Percentiles rank a stretch among this genome's conserved stretches.
These are phyloP conservation scores for Vitis hybrid DNA, from an alignment of 177 flowering plant species.

Conservation along the genomic window DNA sequence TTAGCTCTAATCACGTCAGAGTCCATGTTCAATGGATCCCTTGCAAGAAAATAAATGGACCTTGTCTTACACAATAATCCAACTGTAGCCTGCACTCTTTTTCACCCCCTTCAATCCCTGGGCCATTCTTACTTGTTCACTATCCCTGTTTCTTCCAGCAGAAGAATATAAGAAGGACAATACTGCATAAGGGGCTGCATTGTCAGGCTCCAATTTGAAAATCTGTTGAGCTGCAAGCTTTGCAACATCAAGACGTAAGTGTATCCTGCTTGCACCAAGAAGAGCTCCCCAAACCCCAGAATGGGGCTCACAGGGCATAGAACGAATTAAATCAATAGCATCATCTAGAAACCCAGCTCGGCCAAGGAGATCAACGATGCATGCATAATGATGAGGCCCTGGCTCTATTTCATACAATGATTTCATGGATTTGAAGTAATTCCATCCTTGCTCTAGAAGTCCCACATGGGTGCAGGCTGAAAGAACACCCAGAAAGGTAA, in stretches of 20 bases:
- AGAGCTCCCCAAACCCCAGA: conserved; percentile 78
- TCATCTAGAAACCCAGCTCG: conserved; percentile 63
- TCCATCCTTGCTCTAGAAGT: conserved; percentile 57
- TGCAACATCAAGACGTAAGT: conserved; percentile 53
- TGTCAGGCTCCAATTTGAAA: conserved; percentile 52
- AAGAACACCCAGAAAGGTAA: conserved; percentile 68
- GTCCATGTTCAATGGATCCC: conserved; percentile 12
- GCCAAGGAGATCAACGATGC: conserved; percentile 84
- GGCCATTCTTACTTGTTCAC: conserved; percentile 36
- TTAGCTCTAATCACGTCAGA: conserved; percentile 7
- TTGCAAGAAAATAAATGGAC: conserved; percentile 37
- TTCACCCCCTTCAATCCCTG: conserved; percentile 39
- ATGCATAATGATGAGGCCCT: conserved; percentile 66
- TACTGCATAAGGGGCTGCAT: conserved; percentile 65
- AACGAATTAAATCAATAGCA: conserved; percentile 44
- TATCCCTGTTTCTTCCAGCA: conserved; percentile 38
- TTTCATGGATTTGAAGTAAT: conserved; percentile 56
- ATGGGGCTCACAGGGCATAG: conserved; percentile 65
- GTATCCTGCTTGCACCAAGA: conserved; percentile 59
- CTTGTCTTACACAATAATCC: conserved; percentile 46
- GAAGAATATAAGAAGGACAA: conserved; percentile 50
- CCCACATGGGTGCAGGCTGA: conserved; percentile 73
- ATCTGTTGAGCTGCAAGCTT: conserved; percentile 57
- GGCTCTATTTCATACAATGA: conserved; percentile 51
- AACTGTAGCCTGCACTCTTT: conserved; percentile 76